Conservation (phyloP, 106 monocot species). For the Allium sativum region DNA sequence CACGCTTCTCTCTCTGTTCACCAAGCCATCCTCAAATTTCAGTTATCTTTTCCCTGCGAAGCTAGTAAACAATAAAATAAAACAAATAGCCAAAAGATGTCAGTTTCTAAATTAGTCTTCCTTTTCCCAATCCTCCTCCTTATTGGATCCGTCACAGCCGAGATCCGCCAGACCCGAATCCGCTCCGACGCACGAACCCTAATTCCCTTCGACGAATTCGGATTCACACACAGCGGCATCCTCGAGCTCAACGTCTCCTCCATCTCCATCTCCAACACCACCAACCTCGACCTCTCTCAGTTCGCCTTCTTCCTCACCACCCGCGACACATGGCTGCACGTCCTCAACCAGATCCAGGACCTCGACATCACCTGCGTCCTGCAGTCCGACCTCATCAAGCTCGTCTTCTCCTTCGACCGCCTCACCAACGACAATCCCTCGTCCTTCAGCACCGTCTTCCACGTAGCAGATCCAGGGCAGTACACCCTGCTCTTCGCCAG, state of each 20-base stretch:
- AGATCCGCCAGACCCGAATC: conserved; percentile 52
- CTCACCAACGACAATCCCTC: conserved; percentile 11
- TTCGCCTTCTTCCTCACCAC: conserved; percentile 77
- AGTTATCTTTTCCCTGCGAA: too few species aligned
- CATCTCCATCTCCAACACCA: conserved; percentile 29
- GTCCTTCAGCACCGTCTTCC: conserved; percentile 18
- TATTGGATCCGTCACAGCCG: conserved; percentile 17
- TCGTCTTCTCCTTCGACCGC: conserved; percentile 52
- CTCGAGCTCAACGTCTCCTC: conserved; percentile 70
- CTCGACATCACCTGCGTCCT: conserved; percentile 63
- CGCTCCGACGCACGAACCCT: conserved; percentile 37
- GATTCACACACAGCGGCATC: conserved; percentile 58
- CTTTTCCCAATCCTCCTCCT: background rate
- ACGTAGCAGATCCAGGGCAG: conserved; percentile 48
- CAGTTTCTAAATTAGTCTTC: background rate
- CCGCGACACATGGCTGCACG: conserved; percentile 70
- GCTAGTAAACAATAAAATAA: too few species aligned
- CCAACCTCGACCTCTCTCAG: conserved; percentile 51
- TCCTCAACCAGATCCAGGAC: conserved; percentile 12
- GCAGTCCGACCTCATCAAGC: conserved; percentile 46
- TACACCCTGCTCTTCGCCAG: conserved; percentile 82
- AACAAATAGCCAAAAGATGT: too few species aligned
- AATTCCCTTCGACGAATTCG: conserved; percentile 87
- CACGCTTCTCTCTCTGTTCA: too few species aligned
- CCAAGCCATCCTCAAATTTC: too few species aligned